phyloP scores from a whole-genome alignment of 345 rosid genomes.

The Euphorbia lathyris region DNA sequence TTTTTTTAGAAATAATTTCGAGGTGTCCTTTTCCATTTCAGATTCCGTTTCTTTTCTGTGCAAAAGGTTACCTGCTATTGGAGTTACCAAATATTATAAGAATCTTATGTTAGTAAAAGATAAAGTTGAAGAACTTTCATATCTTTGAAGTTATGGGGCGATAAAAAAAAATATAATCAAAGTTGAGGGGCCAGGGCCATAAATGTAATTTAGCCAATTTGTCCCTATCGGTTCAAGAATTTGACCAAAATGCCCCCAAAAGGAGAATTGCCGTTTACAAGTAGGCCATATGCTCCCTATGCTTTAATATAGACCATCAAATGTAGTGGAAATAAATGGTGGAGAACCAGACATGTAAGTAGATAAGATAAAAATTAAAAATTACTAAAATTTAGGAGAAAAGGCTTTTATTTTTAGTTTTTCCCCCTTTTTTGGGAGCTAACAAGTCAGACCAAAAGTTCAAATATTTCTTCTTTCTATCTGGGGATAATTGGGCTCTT shows the following conservation, averaged over 20 bases:
- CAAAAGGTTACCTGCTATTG: too few relatives aligned
- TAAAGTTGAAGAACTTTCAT: too few relatives aligned
- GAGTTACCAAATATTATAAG: too few relatives aligned
- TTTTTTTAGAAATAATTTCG: too few relatives aligned
- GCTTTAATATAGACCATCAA: background rate
- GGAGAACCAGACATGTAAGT: background rate
- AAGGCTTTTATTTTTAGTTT: too few relatives aligned
- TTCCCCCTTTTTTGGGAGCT: background rate
- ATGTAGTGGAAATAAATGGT: background rate
- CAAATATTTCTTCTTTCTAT: background rate
- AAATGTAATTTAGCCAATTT: background rate
- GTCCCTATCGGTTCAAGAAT: background rate
- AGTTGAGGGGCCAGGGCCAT: too few relatives aligned
- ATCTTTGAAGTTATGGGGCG: too few relatives aligned
- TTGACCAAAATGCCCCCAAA: background rate
- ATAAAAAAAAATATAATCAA: too few relatives aligned
- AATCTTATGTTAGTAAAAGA: too few relatives aligned
- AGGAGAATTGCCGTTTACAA: background rate
- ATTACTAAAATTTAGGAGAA: background rate
- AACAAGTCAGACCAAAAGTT: background rate
- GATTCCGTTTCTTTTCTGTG: too few relatives aligned
- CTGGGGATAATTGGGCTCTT: background rate
- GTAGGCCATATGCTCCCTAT: background rate
- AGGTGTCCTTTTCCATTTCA: too few relatives aligned
- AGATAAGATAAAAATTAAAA: slow-evolving; percentile 9